These are phyloP conservation scores for Claviceps arundinis DNA, from an alignment of 2,329 filamentous ascomycete species.

Conservation along the genomic window DNA sequence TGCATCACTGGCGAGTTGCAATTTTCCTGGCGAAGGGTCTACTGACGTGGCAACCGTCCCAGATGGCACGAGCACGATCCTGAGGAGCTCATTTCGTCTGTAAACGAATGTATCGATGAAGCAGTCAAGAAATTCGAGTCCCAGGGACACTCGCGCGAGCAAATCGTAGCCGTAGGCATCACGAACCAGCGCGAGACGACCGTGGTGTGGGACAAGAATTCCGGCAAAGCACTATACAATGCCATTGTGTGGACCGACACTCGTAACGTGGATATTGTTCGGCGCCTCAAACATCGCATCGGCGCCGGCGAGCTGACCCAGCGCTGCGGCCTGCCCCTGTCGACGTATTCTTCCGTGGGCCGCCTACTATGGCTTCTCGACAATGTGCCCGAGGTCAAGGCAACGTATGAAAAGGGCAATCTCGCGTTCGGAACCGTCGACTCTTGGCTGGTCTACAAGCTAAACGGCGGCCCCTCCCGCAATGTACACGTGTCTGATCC, in stretches of 20 bases:
- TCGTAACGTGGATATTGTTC: constrained; percentile 57
- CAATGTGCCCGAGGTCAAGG: constrained; percentile 51
- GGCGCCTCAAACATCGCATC: constrained; percentile 53
- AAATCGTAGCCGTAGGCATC: constrained; percentile 66
- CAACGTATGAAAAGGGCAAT: constrained; percentile 57
- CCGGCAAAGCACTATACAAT: constrained; percentile 65
- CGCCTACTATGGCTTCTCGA: constrained; percentile 68
- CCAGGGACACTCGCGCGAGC: constrained; percentile 49
- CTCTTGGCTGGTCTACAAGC: constrained; percentile 66
- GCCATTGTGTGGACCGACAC: constrained; percentile 81
- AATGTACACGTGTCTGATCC: constrained; percentile 64
- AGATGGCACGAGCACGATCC: constrained; percentile 84
- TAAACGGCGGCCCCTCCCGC: constrained; percentile 55
- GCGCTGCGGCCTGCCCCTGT: constrained; percentile 64
- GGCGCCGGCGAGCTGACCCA: constrained; percentile 54
- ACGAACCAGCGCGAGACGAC: constrained; percentile 79
- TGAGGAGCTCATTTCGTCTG: constrained; percentile 57
- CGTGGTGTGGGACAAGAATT: constrained; percentile 65
- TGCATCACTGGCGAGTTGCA: not conserved
- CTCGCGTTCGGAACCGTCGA: constrained; percentile 73
- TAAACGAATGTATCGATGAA: constrained; percentile 63
- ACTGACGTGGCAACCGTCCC: constrained; percentile 4
- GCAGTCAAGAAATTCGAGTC: constrained; percentile 56
- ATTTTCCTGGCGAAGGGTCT: not conserved
- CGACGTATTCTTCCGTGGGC: constrained; percentile 68